These are phyloP conservation scores for Neurospora terricola DNA, from an alignment of 495 filamentous ascomycete species.

Conservation along the genomic window DNA sequence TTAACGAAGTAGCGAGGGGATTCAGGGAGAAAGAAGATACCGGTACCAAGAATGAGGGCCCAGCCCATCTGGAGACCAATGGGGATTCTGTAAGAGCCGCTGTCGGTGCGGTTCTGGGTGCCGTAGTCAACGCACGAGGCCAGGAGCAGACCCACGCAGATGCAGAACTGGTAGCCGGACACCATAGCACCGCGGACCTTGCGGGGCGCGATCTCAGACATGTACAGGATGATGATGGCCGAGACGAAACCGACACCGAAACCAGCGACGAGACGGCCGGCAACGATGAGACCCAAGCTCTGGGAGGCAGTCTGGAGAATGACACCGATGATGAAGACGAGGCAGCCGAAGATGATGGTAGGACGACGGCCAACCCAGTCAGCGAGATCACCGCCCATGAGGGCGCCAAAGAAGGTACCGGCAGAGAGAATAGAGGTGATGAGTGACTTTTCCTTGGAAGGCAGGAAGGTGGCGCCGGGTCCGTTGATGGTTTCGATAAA, in stretches of 20 bases:
- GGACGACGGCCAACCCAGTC: conserved; percentile 58
- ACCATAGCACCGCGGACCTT: conserved; percentile 64
- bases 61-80: conserved; percentile 59
- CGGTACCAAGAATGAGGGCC: conserved; percentile 53
- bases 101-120: conserved; percentile 53
- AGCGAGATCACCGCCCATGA: conserved; percentile 58
- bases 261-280: conserved; percentile 44
- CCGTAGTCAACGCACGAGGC: conserved; percentile 63
- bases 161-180: conserved; percentile 67
- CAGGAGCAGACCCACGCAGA: conserved; percentile 62
- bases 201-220: conserved; percentile 57
- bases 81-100: conserved; percentile 61
- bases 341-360: conserved; percentile 56
- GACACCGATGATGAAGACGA: conserved; percentile 54
- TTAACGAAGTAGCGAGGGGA: conserved; percentile 73
- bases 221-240: conserved; percentile 64
- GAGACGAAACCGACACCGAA: conserved; percentile 62
- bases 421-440: conserved; percentile 58
- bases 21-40: conserved; percentile 56
- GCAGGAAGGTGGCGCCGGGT: conserved; percentile 20
- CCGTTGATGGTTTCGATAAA: conserved; percentile 40
- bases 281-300: conserved; percentile 32
- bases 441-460: conserved; percentile 43
- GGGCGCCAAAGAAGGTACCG: conserved; percentile 58
- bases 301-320: conserved; percentile 42